Percentiles rank a stretch among this genome's conserved stretches.
These are phyloP conservation scores for Cyberlindnera subsufficiens DNA, from an alignment of 805 yeast genomes.

Conservation along the genomic window DNA sequence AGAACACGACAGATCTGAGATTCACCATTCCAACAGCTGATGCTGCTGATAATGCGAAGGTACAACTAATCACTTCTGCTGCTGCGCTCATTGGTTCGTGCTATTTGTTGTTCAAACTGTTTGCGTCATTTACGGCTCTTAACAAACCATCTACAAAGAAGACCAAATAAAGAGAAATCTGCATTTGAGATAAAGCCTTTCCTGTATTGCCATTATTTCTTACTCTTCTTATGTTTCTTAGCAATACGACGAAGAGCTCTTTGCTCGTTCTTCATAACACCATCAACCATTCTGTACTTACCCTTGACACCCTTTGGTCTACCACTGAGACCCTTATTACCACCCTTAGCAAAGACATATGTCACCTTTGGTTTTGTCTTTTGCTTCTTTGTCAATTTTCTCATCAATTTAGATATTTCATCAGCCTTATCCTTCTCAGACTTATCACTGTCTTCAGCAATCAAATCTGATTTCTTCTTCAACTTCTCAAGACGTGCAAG, in stretches of 20 bases:
- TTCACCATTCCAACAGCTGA: conserved; percentile 40
- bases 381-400: conserved; percentile 68
- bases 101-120: conserved; percentile 26
- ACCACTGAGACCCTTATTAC: conserved; percentile 81
- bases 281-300: conserved; percentile 98
- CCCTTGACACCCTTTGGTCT: conserved; percentile 97
- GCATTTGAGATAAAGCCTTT: neutral
- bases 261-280: conserved; percentile 95
- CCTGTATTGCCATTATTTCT: conserved; percentile 34
- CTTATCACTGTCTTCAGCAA: conserved; percentile 81
- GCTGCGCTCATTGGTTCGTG: conserved; percentile 30
- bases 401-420: conserved; percentile 83
- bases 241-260: conserved; percentile 87
- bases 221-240: conserved; percentile 78
- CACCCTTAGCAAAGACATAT: conserved; percentile 81
- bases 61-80: conserved; percentile 31
- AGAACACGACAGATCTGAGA: conserved; percentile 4
- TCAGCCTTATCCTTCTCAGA: conserved; percentile 93
- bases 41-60: conserved; percentile 20
- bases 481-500: conserved; percentile 78
- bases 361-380: conserved; percentile 75
- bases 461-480: conserved; percentile 87
- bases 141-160: neutral
- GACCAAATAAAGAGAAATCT: neutral
- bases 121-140: conserved; percentile 1